A percentile compares a stretch with the other conserved stretches of the same genome.
These are phyloP conservation scores for Zymoseptoria ardabiliae DNA, from an alignment of 2,329 filamentous ascomycete genomes.

Conservation along the genomic window DNA sequence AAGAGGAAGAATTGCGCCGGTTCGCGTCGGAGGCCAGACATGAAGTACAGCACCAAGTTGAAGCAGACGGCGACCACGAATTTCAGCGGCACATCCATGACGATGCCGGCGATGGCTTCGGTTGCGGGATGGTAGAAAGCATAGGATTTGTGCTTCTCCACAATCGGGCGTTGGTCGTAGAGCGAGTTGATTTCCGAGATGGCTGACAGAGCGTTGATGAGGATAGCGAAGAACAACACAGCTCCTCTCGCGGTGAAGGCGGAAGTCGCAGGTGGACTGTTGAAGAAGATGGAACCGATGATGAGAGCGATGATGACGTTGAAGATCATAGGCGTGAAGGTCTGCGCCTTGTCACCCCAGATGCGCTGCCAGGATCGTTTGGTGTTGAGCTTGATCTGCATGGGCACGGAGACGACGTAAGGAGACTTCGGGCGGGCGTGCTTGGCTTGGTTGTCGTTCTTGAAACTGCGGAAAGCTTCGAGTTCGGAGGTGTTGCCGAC, in stretches of 20 bases:
- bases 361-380: slow-evolving; percentile 46
- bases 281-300: slow-evolving; percentile 55
- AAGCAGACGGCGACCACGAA: slow-evolving; percentile 45
- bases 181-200: slow-evolving; percentile 63
- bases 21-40: slow-evolving; percentile 40
- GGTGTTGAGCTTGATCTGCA: slow-evolving; percentile 48
- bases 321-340: slow-evolving; percentile 39
- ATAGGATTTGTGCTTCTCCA: slow-evolving; percentile 42
- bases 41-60: slow-evolving; percentile 53
- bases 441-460: slow-evolving; percentile 47
- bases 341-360: slow-evolving; percentile 46
- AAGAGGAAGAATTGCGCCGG: slow-evolving; percentile 54
- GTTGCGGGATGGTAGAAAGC: slow-evolving; percentile 32
- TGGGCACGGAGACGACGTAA: slow-evolving; percentile 49
- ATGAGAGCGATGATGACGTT: slow-evolving; percentile 53
- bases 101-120: slow-evolving; percentile 49
- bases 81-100: slow-evolving; percentile 53
- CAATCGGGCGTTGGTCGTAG: slow-evolving; percentile 41
- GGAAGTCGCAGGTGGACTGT: slow-evolving; percentile 42
- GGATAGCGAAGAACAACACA: slow-evolving; percentile 53
- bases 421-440: slow-evolving; percentile 49
- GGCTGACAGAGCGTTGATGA: slow-evolving; percentile 53
- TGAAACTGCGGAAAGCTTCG: slow-evolving; percentile 41
- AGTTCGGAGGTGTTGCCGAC: slow-evolving; percentile 36
- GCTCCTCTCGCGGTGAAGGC: slow-evolving; percentile 51